Conservation (phyloP, 2,329 filamentous ascomycete species). For the Curvularia lunata region DNA sequence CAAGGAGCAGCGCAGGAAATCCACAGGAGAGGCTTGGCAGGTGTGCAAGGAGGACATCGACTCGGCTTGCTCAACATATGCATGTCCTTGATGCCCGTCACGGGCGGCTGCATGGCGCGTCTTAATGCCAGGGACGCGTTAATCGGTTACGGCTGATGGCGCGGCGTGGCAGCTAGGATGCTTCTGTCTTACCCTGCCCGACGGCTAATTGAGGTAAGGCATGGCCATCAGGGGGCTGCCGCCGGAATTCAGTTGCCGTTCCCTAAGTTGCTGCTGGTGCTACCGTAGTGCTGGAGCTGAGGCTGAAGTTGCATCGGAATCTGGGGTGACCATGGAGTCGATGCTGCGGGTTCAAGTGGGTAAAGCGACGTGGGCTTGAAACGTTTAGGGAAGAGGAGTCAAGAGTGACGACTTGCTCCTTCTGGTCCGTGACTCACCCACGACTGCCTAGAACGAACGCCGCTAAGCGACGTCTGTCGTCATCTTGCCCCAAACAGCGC, state of each 20-base stretch:
- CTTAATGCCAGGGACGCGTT: conserved; percentile 10
- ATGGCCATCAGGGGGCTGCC: neutral
- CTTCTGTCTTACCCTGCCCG: neutral
- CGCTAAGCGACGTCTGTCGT: conserved; percentile 26
- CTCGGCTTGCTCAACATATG: neutral
- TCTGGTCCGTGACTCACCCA: neutral
- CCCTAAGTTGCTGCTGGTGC: neutral
- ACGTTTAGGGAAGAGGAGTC: neutral
- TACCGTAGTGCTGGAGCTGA: neutral
- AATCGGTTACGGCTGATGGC: neutral
- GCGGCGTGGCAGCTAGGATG: conserved; percentile 5
- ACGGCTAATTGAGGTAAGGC: neutral
- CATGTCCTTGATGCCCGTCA: neutral
- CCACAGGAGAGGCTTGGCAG: conserved; percentile 5
- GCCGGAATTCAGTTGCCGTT: neutral
- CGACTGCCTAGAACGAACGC: conserved; percentile 16
- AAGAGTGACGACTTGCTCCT: neutral
- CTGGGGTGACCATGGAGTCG: neutral
- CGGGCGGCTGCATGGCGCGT: conserved; percentile 6
- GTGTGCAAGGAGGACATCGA: neutral
- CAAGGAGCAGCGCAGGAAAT: conserved; percentile 1
- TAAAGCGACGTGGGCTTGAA: neutral
- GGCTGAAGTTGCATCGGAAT: neutral
- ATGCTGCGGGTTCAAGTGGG: neutral
- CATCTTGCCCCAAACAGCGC: conserved; percentile 24